Base-by-base conservation (phyloP, 208 protist genomes). In the Wallacemonas rigidus region DNA sequence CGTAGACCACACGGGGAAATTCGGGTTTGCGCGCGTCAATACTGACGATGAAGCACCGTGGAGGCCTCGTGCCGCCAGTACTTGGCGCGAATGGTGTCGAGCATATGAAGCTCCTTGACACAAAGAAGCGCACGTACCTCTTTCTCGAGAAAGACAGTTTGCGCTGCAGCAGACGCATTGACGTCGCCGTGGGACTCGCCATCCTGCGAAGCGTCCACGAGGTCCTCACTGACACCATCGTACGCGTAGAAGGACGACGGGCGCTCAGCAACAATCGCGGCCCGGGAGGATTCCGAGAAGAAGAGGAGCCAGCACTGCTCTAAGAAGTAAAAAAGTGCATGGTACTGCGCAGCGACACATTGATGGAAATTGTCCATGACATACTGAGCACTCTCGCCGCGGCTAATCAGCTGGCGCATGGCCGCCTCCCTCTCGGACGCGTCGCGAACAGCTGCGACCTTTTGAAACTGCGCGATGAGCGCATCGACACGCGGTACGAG, bases 1-100 rank as follows among this genome's bases (percentile, higher is more conserved):
- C 26, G 26, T 26, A 26, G 26, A 26, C 26, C 26, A 26, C 26
- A 26, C 26, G 26, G 26, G 26, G 26, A 26, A 26, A 26, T 26
- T 26, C 26, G 26, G 26, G 26, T 26, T 26, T 26, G 26, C 26
- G 26, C 26, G 26, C 26, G 26, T 55, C 65, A 68, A 71, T 95
- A 95, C 17, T 83, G 47, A 11, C 90, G 82, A 39, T 84, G 79
- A 54, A 95, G 77, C 45, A 92, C 67, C 9, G 69, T 62, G 38
- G 71, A 79, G 2, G 81, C 80, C 38, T 91, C 86, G 58, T 83
- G 14, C 44, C 82, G 85, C 91, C 91, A 95, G 67, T 92, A 92
- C 75, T 92, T 95, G 36, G 65, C 67, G 3, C 91, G 84, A 17
- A 95, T 88, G 2, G 69, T 17, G 53, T 95, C 91, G 5, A 79